Evolutionary conservation across 2,329 filamentous ascomycete species (phyloP), one percentile per base, ranked within the genome.

Genomic region (Cytospora chrysosperma): DNA sequence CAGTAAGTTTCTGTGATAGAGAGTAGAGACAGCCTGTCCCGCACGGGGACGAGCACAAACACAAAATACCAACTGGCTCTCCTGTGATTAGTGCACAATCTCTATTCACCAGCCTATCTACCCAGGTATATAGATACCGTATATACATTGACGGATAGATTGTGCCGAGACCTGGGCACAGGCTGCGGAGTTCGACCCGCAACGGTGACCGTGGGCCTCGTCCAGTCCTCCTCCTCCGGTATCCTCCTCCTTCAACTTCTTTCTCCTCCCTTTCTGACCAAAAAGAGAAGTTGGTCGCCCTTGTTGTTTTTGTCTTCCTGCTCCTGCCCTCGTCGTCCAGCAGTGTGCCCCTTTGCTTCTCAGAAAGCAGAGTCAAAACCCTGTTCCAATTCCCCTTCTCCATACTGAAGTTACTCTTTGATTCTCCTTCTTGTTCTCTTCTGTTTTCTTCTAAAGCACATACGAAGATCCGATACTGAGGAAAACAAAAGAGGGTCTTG

Each of bases 361-460:
- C 54, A 43, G n/a, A 53, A 43, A 24, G 17, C 30, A 49, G 51
- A 61, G 7, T 49, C 47, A 53, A n/a, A 49, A 40, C 51, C 34
- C 26, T 28, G 34, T 55, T 28, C 50, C 26, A 54, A 17, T 30
- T 2, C 51, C 12, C n/a, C 51, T 26, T 40, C 21, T 34, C 37
- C 1, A 26, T 52, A 32, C 37, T 40, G n/a, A 34, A 28, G 28
- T 49, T 60, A 50, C 53, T 55, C 24, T n/a, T n/a, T n/a, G n/a
- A n/a, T n/a, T n/a, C n/a, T n/a, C n/a, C n/a, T n/a, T n/a, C n/a
- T 17, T 26, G n/a, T 57, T 61, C 47, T 56, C 49, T n/a, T 43
- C 56, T 61, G 58, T 63, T 63, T 61, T 60, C 64, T 60, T 62
- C 60, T 64, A 61, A 64, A 68, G 68, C 69, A 68, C 66, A 69